Base-by-base conservation (phyloP, 2,329 filamentous ascomycete genomes). In the Aspergillus luchuensis region DNA sequence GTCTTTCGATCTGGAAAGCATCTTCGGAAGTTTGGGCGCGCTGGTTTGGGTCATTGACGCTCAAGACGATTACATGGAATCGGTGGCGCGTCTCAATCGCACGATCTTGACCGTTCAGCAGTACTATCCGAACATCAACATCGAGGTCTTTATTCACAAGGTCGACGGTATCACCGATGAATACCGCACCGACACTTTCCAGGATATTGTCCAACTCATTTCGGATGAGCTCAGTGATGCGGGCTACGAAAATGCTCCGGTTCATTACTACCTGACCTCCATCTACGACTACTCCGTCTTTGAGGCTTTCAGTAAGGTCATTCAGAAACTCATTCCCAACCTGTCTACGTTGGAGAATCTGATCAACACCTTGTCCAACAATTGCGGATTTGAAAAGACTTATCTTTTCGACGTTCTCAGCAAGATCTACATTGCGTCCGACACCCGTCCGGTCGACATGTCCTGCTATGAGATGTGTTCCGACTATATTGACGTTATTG, bases 271-370 rank as follows among this genome's bases (percentile, higher is more conserved):
- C 75, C 87, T 97, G 59, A 99, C 95, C 13, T 96, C 91, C 73
- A 99, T 99, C 75, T 99, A 98, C 82, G 95, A 99, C 76, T 94
- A 97, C 79, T 96, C 91, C 70, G 97, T 97, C 72, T 99, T 98
- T 74, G 95, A 99, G 78, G 95, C 95, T 53, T 97, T 99, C 75
- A 94, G 90, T 80, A 97, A 97, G 77, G 94, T 99, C 64, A 97
- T 99, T 65, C 95, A 99, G 78, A 97, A 97, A 76, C 85, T 99
- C 30, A 94, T 99, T 55, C 94, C 95, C 0, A 91, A 96, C 63
- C 85, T 99, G 7, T 91, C 92, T 5, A 96, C 93, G 25, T 87
- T 99, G 58, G 95, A 99, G 78, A 90, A 92, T 54, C 86, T 99
- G 77, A 89, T 99, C 71, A 97, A 96, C 71, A 95, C 94, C 67